Percentiles rank a stretch among this genome's conserved stretches.
These are phyloP conservation scores for Eleusine indica DNA, from an alignment of 176 grass and related monocot genomes.

Conservation along the genomic window DNA sequence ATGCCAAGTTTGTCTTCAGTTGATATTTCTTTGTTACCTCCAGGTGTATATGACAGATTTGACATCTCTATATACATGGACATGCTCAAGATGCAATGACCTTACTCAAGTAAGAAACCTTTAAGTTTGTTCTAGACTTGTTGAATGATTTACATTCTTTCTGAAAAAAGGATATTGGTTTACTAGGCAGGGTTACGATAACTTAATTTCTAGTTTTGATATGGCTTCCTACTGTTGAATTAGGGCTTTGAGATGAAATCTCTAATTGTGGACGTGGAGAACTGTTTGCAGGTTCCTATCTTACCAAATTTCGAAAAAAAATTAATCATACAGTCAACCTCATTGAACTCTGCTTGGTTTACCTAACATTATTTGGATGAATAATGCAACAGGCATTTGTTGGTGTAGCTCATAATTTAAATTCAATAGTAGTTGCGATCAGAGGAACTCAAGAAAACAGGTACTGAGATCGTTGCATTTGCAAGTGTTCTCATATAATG, in stretches of 20 bases:
- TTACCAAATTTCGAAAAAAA: slow-evolving; percentile 24
- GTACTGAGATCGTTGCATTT: slow-evolving; percentile 39
- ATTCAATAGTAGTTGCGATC: slow-evolving; percentile 76
- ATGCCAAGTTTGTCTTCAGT: slow-evolving; percentile 31
- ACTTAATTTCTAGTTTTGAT: slow-evolving; percentile 27
- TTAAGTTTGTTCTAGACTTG: slow-evolving; percentile 29
- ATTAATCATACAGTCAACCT: slow-evolving; percentile 8
- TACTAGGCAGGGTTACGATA: background rate
- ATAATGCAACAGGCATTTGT: slow-evolving; percentile 20
- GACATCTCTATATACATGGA: slow-evolving; percentile 69
- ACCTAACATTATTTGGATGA: background rate
- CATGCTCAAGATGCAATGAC: slow-evolving; percentile 83
- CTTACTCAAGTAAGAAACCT: slow-evolving; percentile 69
- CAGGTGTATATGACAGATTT: slow-evolving; percentile 77
- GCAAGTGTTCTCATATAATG: background rate
- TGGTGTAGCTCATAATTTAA: slow-evolving; percentile 79
- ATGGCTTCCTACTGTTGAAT: slow-evolving; percentile 33
- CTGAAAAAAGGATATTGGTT: slow-evolving; percentile 2
- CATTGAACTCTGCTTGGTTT: background rate
- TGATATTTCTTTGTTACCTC: slow-evolving; percentile 11
- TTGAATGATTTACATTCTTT: background rate
- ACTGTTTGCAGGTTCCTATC: slow-evolving; percentile 85
- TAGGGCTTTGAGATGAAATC: slow-evolving; percentile 91
- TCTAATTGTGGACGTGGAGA: slow-evolving; percentile 84
- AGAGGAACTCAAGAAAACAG: slow-evolving; percentile 98